These are phyloP conservation scores for Eutypa lata DNA, from an alignment of 2,329 filamentous ascomycete genomes.

Conservation along the genomic window DNA sequence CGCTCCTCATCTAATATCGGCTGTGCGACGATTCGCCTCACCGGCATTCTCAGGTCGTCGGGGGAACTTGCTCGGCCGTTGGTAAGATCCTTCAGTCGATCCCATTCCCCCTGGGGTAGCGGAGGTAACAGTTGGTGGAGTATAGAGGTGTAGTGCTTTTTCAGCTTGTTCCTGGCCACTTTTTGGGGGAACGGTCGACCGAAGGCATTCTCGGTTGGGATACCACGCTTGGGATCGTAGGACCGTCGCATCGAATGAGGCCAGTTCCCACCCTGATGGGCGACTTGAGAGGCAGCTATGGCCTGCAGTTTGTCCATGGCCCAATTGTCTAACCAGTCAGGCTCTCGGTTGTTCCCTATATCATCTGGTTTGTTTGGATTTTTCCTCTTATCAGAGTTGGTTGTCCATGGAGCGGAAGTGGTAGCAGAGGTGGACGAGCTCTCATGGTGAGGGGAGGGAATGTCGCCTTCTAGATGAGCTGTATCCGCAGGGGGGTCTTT, in stretches of 20 bases:
- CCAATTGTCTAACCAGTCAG: constrained; percentile 49
- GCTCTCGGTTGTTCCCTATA: not conserved
- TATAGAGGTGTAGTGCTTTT: constrained; percentile 44
- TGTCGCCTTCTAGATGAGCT: constrained; percentile 33
- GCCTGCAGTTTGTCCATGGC: constrained; percentile 41
- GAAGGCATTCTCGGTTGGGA: constrained; percentile 48
- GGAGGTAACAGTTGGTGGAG: constrained; percentile 52
- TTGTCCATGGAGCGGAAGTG: not conserved
- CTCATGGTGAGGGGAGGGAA: no score
- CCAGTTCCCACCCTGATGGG: constrained; percentile 26
- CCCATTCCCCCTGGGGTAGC: constrained; percentile 52
- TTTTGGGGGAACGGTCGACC: constrained; percentile 40
- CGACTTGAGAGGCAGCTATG: constrained; percentile 40
- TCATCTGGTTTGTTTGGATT: not conserved
- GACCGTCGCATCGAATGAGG: constrained; percentile 24
- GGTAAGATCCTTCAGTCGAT: constrained; percentile 46
- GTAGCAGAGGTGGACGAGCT: not conserved
- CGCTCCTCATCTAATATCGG: not conserved
- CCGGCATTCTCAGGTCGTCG: constrained; percentile 36
- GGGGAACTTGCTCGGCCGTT: constrained; percentile 34
- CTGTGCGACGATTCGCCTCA: constrained; percentile 30
- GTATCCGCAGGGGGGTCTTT: constrained; percentile 37
- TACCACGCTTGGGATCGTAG: constrained; percentile 29
- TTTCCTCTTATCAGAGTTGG: not conserved
- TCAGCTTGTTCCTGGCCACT: constrained; percentile 39